These are phyloP conservation scores for Linderina pennispora DNA, from an alignment of 192 early-diverging fungal species.

Conservation along the genomic window DNA sequence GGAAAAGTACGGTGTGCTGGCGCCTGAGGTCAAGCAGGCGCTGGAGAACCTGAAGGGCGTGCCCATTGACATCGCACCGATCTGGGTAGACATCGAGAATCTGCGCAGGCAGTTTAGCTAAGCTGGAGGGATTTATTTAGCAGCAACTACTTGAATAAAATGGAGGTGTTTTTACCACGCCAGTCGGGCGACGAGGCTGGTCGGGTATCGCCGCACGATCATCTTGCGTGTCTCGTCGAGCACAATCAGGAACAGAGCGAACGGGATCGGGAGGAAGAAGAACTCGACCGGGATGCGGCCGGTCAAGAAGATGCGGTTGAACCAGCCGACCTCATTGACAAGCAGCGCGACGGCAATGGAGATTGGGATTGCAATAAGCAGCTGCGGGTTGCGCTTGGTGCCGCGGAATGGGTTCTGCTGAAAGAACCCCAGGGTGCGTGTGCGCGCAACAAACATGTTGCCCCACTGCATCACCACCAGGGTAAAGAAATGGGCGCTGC, in stretches of 20 bases:
- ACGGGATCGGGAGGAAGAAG: slow-evolving; percentile 47
- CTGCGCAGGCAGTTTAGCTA: too few relatives aligned
- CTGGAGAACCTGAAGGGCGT: slow-evolving; percentile 49
- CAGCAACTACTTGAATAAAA: too few relatives aligned
- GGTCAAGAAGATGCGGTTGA: slow-evolving; percentile 26
- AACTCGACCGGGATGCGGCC: slow-evolving; percentile 36
- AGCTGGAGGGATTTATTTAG: not conserved
- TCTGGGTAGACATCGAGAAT: slow-evolving; percentile 33
- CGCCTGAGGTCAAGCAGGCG: slow-evolving; percentile 46
- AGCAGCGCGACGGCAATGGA: not conserved
- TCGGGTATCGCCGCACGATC: slow-evolving; percentile 17
- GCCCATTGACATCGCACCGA: slow-evolving; percentile 44
- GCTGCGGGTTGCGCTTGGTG: not conserved
- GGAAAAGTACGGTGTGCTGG: slow-evolving; percentile 47
- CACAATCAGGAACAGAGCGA: slow-evolving; percentile 34
- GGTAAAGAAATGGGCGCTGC: slow-evolving; percentile 24
- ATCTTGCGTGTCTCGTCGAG: slow-evolving; percentile 51
- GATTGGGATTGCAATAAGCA: not conserved
- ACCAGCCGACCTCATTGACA: not conserved
- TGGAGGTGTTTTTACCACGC: slow-evolving; percentile 2
- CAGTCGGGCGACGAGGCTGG: not conserved
- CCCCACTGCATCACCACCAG: slow-evolving; percentile 8
- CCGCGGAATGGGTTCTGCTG: slow-evolving; percentile 3
- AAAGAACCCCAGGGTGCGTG: slow-evolving; percentile 2
- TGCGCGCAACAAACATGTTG: slow-evolving; percentile 3